These are phyloP conservation scores for Trypanosoma boissoni DNA, from an alignment of 208 protist genomes.

Conservation along the genomic window DNA sequence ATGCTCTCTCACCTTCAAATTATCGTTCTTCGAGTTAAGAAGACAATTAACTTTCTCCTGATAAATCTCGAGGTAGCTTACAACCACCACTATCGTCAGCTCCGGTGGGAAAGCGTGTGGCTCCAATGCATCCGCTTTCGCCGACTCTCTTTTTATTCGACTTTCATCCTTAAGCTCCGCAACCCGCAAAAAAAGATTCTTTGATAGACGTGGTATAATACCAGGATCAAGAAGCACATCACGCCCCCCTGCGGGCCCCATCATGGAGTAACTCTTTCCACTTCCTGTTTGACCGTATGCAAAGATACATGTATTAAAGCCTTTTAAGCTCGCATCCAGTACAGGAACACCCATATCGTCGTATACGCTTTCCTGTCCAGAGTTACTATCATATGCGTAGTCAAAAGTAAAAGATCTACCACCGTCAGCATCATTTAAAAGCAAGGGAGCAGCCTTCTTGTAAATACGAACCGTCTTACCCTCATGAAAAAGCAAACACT, in stretches of 20 bases:
- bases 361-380: conserved; percentile 81
- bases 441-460: conserved; percentile 22
- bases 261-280: conserved; percentile 90
- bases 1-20: conserved; percentile 72
- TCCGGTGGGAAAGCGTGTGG: conserved; percentile 28
- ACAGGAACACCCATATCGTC: conserved; percentile 82
- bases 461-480: conserved; percentile 53
- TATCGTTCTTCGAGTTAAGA: conserved; percentile 32
- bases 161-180: conserved; percentile 9
- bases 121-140: conserved; percentile 1
- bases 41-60: conserved; percentile 85
- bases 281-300: conserved; percentile 92
- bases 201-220: conserved; percentile 78
- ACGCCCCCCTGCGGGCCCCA: conserved; percentile 66
- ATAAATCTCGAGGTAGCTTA: conserved; percentile 93
- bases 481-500: conserved; percentile 35
- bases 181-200: conserved; percentile 70
- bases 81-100: conserved; percentile 62
- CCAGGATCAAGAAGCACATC: conserved; percentile 60
- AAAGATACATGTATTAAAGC: conserved; percentile 92
- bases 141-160: conserved; percentile 11
- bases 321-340: conserved; percentile 78
- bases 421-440: conserved; percentile 6
- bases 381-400: conserved; percentile 48
- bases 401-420: conserved; percentile 72